Base-by-base conservation (phyloP, 2,329 filamentous ascomycete genomes). In the Botrytis sinoallii region DNA sequence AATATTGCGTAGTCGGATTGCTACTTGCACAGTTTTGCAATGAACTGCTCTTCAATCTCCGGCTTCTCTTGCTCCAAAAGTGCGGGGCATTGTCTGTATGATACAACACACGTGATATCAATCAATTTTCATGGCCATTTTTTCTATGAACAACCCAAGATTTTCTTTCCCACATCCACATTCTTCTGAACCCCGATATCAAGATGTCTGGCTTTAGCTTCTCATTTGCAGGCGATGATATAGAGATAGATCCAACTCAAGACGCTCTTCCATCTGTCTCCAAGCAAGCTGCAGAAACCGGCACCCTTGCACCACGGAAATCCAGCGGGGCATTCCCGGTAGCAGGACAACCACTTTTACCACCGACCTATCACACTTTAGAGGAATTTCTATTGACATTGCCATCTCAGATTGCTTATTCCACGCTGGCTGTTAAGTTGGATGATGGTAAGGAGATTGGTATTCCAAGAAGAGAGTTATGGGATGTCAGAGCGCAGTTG, bases 401-500 rank as follows among this genome's bases (percentile, higher is more conserved):
- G 64, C 93, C 93, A 0, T 92, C 91, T 72, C 93, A 93, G 81
- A 87, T 96, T 72, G 90, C 91, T 29, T 95, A 91, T 82, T 85
- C 87, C 78, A 86, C 85, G 20, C 82, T 94, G 29, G 82, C 84
- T 12, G 86, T 94, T 69, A 84, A 85, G 32, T 86, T 91, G 8
- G 90, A 91, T 61, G 85, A 88, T 75, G 86, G 86, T 16, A 83
- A 84, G 65, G 83, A 79, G 4, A 80, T 91, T 16, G 82, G 82
- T 55, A 84, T 96, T 12, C 92, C 92, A 0, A 89, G 93, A 57
- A 88, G 93, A 74, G 93, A 95, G 81, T 85, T 96, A 64, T 95
- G 93, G 89, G 93, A 96, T 80, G 90, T 95, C 57, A 88, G 92
- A 48, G 86, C 94, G 55, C 93, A 96, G 84, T 85, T 96, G 74